Percentiles rank a stretch among this genome's conserved stretches.
phyloP scores from a whole-genome alignment of 108 stramenopile species.

The Nitzschia putrida region DNA sequence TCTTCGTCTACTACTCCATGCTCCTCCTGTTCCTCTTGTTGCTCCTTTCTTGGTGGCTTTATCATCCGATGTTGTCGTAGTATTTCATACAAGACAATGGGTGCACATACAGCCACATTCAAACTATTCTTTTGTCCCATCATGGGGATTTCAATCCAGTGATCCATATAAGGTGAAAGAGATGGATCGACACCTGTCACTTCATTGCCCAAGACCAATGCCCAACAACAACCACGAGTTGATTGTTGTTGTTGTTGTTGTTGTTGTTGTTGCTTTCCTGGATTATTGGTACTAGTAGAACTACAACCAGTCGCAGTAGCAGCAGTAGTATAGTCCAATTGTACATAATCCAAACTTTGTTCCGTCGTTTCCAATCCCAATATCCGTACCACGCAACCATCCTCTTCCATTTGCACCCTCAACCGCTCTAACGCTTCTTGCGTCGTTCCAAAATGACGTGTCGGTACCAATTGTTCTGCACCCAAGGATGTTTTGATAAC shows the following conservation, averaged over 20 bases:
- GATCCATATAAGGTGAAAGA: constrained; percentile 37
- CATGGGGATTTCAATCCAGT: constrained; percentile 82
- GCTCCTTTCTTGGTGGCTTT: not conserved
- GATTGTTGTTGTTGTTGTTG: not conserved
- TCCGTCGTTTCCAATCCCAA: constrained; percentile 86
- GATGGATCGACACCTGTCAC: constrained; percentile 57
- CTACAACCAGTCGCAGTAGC: not conserved
- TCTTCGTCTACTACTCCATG: no score
- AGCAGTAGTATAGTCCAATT: constrained; percentile 15
- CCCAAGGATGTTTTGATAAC: constrained; percentile 79
- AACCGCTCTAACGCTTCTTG: constrained; percentile 54
- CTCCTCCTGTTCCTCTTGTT: not conserved
- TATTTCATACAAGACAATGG: constrained; percentile 83
- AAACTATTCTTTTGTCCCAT: constrained; percentile 85
- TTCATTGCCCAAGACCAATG: constrained; percentile 86
- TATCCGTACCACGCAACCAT: constrained; percentile 36
- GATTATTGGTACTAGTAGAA: not conserved
- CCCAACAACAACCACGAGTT: constrained; percentile 32
- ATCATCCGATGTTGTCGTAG: constrained; percentile 66
- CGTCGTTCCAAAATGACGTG: constrained; percentile 72
- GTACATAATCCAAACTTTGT: constrained; percentile 55
- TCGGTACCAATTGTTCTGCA: constrained; percentile 62
- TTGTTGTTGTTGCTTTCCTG: not conserved
- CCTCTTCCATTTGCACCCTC: not conserved
- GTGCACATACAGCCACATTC: constrained; percentile 88